Conservation (phyloP, 2,329 filamentous ascomycete genomes). For the Xylogone sp. region DNA sequence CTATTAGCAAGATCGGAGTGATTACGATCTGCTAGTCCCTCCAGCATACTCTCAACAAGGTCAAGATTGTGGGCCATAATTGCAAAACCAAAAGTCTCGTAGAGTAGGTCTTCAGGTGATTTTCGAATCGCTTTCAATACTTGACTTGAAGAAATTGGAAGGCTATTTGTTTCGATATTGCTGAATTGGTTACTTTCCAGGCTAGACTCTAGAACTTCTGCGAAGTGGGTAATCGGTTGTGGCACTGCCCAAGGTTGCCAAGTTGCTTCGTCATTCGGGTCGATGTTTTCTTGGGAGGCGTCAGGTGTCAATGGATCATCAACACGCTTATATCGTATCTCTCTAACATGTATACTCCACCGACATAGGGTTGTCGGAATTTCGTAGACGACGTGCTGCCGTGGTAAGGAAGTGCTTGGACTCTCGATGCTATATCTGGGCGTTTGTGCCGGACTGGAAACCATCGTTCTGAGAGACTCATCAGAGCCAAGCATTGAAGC, state of each 20-base stretch:
- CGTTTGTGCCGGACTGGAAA: background rate
- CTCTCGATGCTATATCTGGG: background rate
- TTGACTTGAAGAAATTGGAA: slow-evolving; percentile 20
- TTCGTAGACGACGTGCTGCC: background rate
- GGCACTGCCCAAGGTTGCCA: no score
- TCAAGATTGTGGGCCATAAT: slow-evolving; percentile 23
- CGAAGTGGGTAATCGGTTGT: slow-evolving; percentile 1
- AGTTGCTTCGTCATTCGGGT: no score
- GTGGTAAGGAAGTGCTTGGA: background rate
- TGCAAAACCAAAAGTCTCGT: slow-evolving; percentile 23
- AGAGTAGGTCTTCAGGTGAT: slow-evolving; percentile 18
- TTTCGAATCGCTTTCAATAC: slow-evolving; percentile 16
- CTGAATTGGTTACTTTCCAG: slow-evolving; percentile 12
- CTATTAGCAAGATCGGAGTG: slow-evolving; percentile 11
- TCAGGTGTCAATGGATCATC: background rate
- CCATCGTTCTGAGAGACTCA: background rate
- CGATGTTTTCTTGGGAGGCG: background rate
- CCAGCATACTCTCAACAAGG: slow-evolving; percentile 9
- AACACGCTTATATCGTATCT: background rate
- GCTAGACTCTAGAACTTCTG: background rate
- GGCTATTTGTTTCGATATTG: slow-evolving; percentile 5
- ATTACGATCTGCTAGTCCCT: background rate
- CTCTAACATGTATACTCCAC: slow-evolving; percentile 7
- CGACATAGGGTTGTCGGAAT: slow-evolving; percentile 2
- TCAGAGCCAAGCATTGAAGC: slow-evolving; percentile 4